phyloP scores from a whole-genome alignment of 805 yeast genomes.

The Metschnikowia kofuensis region DNA sequence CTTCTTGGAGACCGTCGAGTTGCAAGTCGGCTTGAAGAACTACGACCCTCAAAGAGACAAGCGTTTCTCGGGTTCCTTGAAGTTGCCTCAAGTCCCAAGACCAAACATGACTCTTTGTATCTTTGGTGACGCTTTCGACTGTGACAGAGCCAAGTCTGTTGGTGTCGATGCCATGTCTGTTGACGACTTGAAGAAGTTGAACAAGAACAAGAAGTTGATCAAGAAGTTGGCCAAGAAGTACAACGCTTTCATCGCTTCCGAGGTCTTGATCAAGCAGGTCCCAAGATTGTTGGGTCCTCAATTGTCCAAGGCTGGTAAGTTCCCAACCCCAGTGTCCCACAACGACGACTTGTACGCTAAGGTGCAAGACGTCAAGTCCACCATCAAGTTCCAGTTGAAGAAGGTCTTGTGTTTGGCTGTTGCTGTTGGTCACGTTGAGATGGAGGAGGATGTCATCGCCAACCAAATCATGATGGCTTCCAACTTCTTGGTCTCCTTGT shows the following conservation, averaged over 20 bases:
- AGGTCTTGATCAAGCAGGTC: slow-evolving; percentile 98
- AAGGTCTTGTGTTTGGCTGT: slow-evolving; percentile 99
- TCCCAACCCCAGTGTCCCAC: slow-evolving; percentile 99
- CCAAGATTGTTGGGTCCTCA: slow-evolving; percentile 99
- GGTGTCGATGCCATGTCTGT: slow-evolving; percentile 99
- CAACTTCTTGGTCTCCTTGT: slow-evolving; percentile 97
- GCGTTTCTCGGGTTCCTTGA: slow-evolving; percentile 99
- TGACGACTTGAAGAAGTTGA: slow-evolving; percentile 98
- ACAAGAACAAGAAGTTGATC: slow-evolving; percentile 99
- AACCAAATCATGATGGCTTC: slow-evolving; percentile 98
- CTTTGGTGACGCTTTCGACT: slow-evolving; percentile 99
- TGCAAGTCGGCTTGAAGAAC: slow-evolving; percentile 99
- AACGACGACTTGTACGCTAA: slow-evolving; percentile 94
- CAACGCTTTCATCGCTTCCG: slow-evolving; percentile 99
- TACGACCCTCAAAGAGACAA: slow-evolving; percentile 99
- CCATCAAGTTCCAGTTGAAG: slow-evolving; percentile 99
- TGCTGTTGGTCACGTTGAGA: slow-evolving; percentile 99
- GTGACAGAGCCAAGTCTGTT: slow-evolving; percentile 99
- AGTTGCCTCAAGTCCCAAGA: slow-evolving; percentile 98
- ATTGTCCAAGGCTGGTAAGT: slow-evolving; percentile 99
- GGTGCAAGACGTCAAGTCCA: slow-evolving; percentile 96
- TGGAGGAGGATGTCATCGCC: slow-evolving; percentile 94
- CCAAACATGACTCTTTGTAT: slow-evolving; percentile 99
- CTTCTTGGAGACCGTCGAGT: slow-evolving; percentile 99
- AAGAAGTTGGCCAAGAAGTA: slow-evolving; percentile 99